Percentiles rank a stretch among this genome's conserved stretches.
phyloP scores from a whole-genome alignment of 2,329 filamentous ascomycete species.

The Byssoonygena ceratinophila region DNA sequence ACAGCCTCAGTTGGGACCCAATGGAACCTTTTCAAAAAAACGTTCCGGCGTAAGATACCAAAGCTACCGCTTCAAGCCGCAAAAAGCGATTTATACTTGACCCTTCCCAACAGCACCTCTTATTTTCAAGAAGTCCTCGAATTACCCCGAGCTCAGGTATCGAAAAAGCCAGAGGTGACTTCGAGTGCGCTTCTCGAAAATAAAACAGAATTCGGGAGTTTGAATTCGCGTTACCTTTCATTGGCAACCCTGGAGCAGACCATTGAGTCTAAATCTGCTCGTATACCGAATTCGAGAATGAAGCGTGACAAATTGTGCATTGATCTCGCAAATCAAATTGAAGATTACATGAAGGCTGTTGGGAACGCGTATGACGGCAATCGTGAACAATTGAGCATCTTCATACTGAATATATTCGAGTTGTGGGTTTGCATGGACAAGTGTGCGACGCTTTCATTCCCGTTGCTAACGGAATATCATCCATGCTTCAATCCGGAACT shows the following conservation, averaged over 20 bases:
- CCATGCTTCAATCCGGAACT: conserved; percentile 42
- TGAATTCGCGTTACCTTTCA: neutral
- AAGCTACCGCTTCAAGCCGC: neutral
- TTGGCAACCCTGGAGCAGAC: neutral
- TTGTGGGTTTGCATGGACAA: conserved; percentile 51
- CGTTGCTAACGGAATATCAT: conserved; percentile 42
- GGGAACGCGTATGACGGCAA: conserved; percentile 6
- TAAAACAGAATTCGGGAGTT: neutral
- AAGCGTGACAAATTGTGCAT: neutral
- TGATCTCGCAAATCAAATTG: conserved; percentile 4
- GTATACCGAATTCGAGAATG: neutral
- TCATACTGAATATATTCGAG: conserved; percentile 48
- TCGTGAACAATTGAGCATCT: conserved; percentile 43
- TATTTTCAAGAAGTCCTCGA: conserved; percentile 1
- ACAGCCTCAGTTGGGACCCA: neutral
- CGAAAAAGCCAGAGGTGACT: neutral
- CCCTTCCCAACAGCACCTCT: neutral
- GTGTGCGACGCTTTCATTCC: conserved; percentile 29
- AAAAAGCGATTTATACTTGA: neutral
- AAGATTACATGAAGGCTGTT: conserved; percentile 8
- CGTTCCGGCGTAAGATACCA: neutral
- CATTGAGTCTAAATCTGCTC: neutral
- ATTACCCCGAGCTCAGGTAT: neutral
- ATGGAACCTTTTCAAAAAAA: conserved; percentile 3
- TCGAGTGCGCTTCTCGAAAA: neutral